Conservation (phyloP, 2,329 filamentous ascomycete species). For the Sporothrix luriei region DNA sequence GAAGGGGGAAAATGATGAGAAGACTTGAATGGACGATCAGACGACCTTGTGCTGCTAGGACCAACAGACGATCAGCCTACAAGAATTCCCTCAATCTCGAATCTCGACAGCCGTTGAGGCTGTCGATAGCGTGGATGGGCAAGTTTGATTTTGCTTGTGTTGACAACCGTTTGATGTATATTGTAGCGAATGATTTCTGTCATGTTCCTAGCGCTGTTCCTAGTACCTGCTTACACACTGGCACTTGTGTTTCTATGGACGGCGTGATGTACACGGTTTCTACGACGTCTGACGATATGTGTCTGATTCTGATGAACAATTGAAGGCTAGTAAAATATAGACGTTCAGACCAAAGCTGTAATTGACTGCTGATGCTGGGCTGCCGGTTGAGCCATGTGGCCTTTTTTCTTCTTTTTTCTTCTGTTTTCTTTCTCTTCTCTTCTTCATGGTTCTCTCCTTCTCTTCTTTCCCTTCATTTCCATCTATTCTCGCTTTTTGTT, state of each 20-base stretch:
- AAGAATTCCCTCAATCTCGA: no score
- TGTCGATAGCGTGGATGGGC: background rate
- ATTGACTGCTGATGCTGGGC: no score
- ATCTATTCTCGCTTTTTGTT: background rate
- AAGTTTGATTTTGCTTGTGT: background rate
- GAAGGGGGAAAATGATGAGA: background rate
- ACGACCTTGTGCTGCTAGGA: background rate
- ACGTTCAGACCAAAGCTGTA: no score
- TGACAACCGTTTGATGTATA: background rate
- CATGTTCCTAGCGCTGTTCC: background rate
- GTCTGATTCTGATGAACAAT: background rate
- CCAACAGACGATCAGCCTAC: slow-evolving; percentile 3
- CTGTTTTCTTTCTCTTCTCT: background rate
- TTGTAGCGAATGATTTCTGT: background rate
- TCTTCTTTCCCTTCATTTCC: background rate
- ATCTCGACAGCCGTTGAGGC: background rate
- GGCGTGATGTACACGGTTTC: no score
- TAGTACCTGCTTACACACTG: no score
- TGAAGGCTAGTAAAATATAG: no score
- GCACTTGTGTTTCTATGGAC: background rate
- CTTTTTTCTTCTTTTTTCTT: background rate
- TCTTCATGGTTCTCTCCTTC: no score
- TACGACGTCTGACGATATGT: background rate
- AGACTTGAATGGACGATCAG: slow-evolving; percentile 9
- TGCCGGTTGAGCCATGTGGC: background rate